phyloP scores from a whole-genome alignment of 2,329 filamentous ascomycete genomes.

The Zymoseptoria passerinii region DNA sequence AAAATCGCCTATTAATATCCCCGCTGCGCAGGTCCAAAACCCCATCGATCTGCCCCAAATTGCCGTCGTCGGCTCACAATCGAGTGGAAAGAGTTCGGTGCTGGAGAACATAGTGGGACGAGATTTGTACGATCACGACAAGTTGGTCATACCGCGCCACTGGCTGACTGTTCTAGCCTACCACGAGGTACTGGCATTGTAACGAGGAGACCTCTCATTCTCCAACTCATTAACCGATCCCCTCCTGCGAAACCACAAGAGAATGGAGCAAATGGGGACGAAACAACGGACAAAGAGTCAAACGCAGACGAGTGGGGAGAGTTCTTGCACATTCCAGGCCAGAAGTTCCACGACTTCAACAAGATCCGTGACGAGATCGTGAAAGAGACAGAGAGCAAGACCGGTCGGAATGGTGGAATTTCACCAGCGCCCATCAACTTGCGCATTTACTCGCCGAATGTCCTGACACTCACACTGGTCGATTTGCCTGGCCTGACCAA shows the following conservation, averaged over 20 bases:
- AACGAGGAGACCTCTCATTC: constrained; percentile 86
- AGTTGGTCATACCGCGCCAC: neutral
- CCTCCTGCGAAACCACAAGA: constrained; percentile 47
- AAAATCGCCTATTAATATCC: constrained; percentile 13
- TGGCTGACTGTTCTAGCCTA: constrained; percentile 51
- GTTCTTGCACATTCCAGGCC: constrained; percentile 92
- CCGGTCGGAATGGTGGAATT: constrained; percentile 91
- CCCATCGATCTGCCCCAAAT: constrained; percentile 98
- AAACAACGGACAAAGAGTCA: constrained; percentile 71
- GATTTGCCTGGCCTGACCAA: constrained; percentile 95
- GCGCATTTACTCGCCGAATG: constrained; percentile 96
- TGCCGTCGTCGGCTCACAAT: constrained; percentile 95
- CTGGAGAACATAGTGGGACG: constrained; percentile 97
- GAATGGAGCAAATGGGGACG: constrained; percentile 73
- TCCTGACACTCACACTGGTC: constrained; percentile 90
- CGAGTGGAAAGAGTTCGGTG: constrained; percentile 98
- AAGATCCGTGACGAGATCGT: constrained; percentile 98
- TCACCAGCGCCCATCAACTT: constrained; percentile 95
- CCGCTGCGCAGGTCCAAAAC: constrained; percentile 70
- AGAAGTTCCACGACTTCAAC: constrained; percentile 97
- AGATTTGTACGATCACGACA: constrained; percentile 70
- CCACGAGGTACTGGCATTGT: constrained; percentile 97
- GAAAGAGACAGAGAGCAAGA: constrained; percentile 92
- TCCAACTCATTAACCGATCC: constrained; percentile 92
- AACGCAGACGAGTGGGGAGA: constrained; percentile 97